A percentile compares a stretch with the other conserved stretches of the same genome.
Evolutionary conservation across 2,329 filamentous ascomycete species (phyloP).

Genomic region (Aspergillus udagawae): DNA sequence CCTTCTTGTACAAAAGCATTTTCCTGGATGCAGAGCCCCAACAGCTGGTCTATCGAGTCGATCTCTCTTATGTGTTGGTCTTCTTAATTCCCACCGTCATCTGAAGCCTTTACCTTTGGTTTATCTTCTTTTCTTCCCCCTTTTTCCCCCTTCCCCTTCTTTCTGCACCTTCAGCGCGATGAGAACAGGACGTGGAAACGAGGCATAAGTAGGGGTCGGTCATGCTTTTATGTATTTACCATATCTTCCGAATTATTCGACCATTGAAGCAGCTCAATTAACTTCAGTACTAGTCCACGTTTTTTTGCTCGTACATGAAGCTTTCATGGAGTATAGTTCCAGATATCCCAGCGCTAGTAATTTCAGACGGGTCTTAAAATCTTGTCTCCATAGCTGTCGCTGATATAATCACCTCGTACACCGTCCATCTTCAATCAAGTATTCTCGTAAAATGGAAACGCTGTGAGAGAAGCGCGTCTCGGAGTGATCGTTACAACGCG

Average conservation of each 20-base stretch:
- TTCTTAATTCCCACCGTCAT: not conserved
- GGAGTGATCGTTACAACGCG: constrained; percentile 8
- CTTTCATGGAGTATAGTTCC: not conserved
- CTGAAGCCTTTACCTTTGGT: constrained; percentile 1
- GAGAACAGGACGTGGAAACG: constrained; percentile 11
- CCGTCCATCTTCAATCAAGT: not conserved
- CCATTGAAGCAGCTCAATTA: constrained; percentile 12
- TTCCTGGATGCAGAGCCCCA: constrained; percentile 11
- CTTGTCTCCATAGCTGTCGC: not conserved
- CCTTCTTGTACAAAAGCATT: constrained; percentile 33
- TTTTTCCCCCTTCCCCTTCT: constrained; percentile 9
- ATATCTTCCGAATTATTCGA: constrained; percentile 15
- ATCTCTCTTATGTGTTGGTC: constrained; percentile 10
- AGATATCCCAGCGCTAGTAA: not conserved
- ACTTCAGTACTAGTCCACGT: not conserved
- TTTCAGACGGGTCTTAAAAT: not conserved
- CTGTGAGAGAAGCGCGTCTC: constrained; percentile 10
- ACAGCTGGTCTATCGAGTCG: constrained; percentile 8
- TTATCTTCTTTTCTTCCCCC: constrained; percentile 5
- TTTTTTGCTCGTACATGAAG: not conserved
- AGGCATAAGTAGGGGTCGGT: constrained; percentile 10
- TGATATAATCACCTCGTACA: not conserved
- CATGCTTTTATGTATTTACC: constrained; percentile 18
- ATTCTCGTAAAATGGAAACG: not conserved
- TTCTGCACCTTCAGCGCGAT: constrained; percentile 5